A percentile compares a stretch with the other conserved stretches of the same genome.
Conservation (phyloP, 208 protist species). For the Strigomonas oncopelti region DNA sequence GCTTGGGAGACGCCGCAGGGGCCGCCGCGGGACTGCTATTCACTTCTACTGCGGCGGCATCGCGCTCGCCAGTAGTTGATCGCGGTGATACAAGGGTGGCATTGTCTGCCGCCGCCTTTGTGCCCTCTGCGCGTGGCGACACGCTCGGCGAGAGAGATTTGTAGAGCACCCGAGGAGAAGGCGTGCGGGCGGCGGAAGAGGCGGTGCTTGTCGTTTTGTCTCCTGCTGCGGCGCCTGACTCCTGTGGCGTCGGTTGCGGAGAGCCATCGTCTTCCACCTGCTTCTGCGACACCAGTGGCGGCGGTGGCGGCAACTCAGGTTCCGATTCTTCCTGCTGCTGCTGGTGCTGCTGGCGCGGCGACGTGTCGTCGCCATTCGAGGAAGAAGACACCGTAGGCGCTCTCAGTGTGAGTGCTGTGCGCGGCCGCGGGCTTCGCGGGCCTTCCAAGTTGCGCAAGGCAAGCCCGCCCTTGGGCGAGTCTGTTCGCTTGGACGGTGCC, state of each 20-base stretch:
- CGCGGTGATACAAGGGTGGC: neutral
- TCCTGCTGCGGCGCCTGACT: neutral
- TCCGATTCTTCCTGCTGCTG: neutral
- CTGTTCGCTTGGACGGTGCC: neutral
- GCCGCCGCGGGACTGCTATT: neutral
- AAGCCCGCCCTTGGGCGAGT: neutral
- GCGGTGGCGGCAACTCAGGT: neutral
- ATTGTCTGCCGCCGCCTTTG: neutral
- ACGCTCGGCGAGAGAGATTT: neutral
- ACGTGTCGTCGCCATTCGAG: neutral
- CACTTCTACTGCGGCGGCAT: neutral
- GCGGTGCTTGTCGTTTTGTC: too few species aligned
- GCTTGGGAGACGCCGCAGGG: neutral
- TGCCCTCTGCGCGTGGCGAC: neutral
- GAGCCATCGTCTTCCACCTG: too few species aligned
- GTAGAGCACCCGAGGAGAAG: neutral
- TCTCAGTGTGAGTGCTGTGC: neutral
- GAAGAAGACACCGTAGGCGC: neutral
- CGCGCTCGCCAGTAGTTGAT: neutral
- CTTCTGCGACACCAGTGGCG: neutral
- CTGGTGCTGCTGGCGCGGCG: neutral
- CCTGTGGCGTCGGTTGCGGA: neutral
- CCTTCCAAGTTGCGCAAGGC: neutral
- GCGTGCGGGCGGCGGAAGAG: neutral
- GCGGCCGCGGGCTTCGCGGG: neutral